Percentiles rank a stretch among this genome's conserved stretches.
phyloP scores from a whole-genome alignment of 2,329 filamentous ascomycete species.

The Cladosporium velox region DNA sequence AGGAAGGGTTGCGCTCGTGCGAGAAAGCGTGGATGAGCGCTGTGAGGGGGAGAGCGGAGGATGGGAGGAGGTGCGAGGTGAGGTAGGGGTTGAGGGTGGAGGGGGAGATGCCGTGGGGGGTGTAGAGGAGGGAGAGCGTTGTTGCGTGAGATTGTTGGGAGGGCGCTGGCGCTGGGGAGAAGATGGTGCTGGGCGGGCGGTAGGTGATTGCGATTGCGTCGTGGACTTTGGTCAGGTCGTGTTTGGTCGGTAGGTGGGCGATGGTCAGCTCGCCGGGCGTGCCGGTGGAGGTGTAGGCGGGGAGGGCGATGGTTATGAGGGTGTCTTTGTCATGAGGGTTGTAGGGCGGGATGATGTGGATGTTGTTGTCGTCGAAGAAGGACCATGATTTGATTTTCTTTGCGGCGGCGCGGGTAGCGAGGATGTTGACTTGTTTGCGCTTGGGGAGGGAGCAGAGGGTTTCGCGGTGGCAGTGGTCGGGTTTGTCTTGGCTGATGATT shows the following conservation, averaged over 20 bases:
- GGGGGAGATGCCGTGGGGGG: slow-evolving; percentile 63
- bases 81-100: slow-evolving; percentile 57
- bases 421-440: slow-evolving; percentile 60
- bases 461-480: slow-evolving; percentile 70
- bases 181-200: slow-evolving; percentile 44
- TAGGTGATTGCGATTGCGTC: slow-evolving; percentile 74
- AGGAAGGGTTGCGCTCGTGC: slow-evolving; percentile 60
- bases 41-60: slow-evolving; percentile 62
- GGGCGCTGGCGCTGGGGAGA: not conserved
- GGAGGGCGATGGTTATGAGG: slow-evolving; percentile 55
- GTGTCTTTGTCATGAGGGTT: slow-evolving; percentile 41
- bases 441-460: slow-evolving; percentile 66
- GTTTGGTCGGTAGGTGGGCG: slow-evolving; percentile 63
- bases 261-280: slow-evolving; percentile 71
- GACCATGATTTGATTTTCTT: slow-evolving; percentile 68
- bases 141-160: no score
- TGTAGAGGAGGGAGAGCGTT: slow-evolving; percentile 64
- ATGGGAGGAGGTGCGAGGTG: slow-evolving; percentile 55
- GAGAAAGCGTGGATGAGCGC: slow-evolving; percentile 67
- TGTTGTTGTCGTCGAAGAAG: slow-evolving; percentile 59
- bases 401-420: slow-evolving; percentile 66
- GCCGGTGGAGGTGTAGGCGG: slow-evolving; percentile 48
- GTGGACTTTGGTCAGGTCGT: slow-evolving; percentile 63
- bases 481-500: slow-evolving; percentile 62
- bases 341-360: slow-evolving; percentile 49